phyloP scores from a whole-genome alignment of 805 yeast species.

The Metschnikowia orientalis region DNA sequence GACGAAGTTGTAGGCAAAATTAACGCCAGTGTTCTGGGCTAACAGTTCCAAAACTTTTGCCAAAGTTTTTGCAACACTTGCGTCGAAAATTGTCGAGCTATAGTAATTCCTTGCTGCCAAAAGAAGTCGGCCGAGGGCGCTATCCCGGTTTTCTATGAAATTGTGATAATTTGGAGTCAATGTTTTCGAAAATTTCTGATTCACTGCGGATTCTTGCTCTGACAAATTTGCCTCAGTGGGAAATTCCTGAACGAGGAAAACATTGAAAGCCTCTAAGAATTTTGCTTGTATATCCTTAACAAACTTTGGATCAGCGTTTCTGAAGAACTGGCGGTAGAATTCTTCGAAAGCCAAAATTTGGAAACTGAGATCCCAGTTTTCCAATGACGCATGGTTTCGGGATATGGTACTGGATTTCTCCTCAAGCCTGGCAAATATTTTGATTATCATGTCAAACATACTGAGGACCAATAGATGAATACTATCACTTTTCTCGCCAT shows the following conservation, averaged over 20 bases:
- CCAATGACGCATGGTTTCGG: constrained; percentile 40
- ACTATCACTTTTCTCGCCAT: constrained; percentile 9
- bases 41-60: constrained; percentile 23
- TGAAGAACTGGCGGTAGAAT: constrained; percentile 10
- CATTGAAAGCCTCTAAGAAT: constrained; percentile 36
- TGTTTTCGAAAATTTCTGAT: constrained; percentile 14
- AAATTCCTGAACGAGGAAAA: constrained; percentile 25
- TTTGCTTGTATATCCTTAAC: constrained; percentile 32
- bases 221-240: constrained; percentile 23
- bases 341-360: constrained; percentile 24
- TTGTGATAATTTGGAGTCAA: constrained; percentile 40
- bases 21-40: constrained; percentile 40
- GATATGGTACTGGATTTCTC: constrained; percentile 33
- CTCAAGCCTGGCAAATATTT: constrained; percentile 29
- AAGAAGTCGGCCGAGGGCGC: constrained; percentile 38
- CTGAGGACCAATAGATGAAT: constrained; percentile 22
- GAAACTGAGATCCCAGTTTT: constrained; percentile 42
- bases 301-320: constrained; percentile 18
- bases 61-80: constrained; percentile 13
- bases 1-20: constrained; percentile 41
- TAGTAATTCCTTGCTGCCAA: constrained; percentile 33
- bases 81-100: constrained; percentile 18
- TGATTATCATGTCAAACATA: constrained; percentile 29
- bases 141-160: constrained; percentile 39
- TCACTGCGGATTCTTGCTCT: constrained; percentile 9